Base-by-base conservation (phyloP, 2,329 filamentous ascomycete species). In the Ciborinia camelliae region DNA sequence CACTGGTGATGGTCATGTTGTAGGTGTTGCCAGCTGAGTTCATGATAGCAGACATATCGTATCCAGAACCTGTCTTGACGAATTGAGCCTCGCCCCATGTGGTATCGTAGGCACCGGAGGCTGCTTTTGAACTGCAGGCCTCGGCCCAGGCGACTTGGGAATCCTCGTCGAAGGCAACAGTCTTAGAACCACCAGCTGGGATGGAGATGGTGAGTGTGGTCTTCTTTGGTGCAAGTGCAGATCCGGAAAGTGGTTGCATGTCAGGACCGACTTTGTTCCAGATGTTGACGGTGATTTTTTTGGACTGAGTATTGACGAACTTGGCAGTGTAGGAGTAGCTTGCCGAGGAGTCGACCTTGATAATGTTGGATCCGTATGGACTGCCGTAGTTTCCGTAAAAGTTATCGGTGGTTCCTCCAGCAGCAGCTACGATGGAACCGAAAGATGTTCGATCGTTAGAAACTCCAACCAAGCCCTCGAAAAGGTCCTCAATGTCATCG, bases 31-130 rank as follows among this genome's bases (percentile, higher is more conserved):
- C 67, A 18, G 52, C 47, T 2, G 68, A n/a, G 67, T 73, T 75
- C 64, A 70, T 67, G 65, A 75, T 75, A 41, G 72, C 72, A 9
- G 73, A 75, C 28, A 74, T 62, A 53, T 75, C 71, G 20, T 71
- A 74, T 65, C 73, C 73, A 47, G 64, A 69, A 14, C 73, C 73
- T 30, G 64, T 66, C 18, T 45, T 50, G 10, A 63, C n/a, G 52
- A 72, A 73, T 63, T 73, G 71, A 10, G 50, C 66, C 67, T 75
- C 73, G 14, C 70, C 71, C 71, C 71, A 75, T 12, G 68, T 71
- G 9, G 68, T 72, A 1, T 64, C 69, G 26, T 67, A 75, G 1
- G 65, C 67, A 43, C 73, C 72, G 12, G 70, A 71, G 3, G 28
- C 48, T 4, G 67, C 63, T 8, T 66, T 59, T 15, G 57, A 51